Conservation (phyloP, 108 stramenopile species). For the Cyclostephanos invisitatus region DNA sequence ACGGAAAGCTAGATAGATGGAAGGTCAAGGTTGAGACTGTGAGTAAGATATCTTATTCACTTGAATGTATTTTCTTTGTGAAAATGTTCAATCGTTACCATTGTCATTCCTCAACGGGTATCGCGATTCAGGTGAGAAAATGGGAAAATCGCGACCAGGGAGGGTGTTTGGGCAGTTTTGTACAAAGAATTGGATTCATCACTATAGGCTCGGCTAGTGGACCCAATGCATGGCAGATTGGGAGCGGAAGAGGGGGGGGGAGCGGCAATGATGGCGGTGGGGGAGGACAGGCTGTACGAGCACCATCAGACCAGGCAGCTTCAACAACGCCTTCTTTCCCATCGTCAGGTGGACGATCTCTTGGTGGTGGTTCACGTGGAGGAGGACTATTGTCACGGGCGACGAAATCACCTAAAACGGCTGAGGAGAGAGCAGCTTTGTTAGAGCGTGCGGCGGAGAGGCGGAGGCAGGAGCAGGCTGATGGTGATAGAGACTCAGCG, state of each 20-base stretch:
- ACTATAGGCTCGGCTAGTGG: constrained; percentile 43
- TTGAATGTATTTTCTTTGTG: not conserved
- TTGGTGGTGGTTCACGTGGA: constrained; percentile 29
- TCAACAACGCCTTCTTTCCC: constrained; percentile 32
- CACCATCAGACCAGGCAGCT: constrained; percentile 39
- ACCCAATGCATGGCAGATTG: constrained; percentile 45
- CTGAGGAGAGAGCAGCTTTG: constrained; percentile 54
- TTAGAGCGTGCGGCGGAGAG: constrained; percentile 48
- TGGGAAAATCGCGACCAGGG: constrained; percentile 50
- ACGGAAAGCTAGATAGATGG: constrained; percentile 48
- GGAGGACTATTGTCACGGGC: constrained; percentile 47
- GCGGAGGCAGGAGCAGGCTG: constrained; percentile 46
- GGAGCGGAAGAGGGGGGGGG: constrained; percentile 27
- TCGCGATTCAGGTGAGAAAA: constrained; percentile 20
- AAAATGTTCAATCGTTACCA: not conserved
- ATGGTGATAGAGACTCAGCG: constrained; percentile 27
- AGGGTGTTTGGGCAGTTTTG: constrained; percentile 47
- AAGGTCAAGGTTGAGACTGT: constrained; percentile 46
- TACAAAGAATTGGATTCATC: constrained; percentile 39
- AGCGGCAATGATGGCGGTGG: constrained; percentile 15
- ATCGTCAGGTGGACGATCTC: constrained; percentile 44
- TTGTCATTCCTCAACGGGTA: not conserved
- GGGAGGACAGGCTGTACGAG: constrained; percentile 31
- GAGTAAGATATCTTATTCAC: constrained; percentile 4
- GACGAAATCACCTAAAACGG: constrained; percentile 43